phyloP scores from a whole-genome alignment of 2,329 filamentous ascomycete genomes.

The Ceratocystis huliohia region DNA sequence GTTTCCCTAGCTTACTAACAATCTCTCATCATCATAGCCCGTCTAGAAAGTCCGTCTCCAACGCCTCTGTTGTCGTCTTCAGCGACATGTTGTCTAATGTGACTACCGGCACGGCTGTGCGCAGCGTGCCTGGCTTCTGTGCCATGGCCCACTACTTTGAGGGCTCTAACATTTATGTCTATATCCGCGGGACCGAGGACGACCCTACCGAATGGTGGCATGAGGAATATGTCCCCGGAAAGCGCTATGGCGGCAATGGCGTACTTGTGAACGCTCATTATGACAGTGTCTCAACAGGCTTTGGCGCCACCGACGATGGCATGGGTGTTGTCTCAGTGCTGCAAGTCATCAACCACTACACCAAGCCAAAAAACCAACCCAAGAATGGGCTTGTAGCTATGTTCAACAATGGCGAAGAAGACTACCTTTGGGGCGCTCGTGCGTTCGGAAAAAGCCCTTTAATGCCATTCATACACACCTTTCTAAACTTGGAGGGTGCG shows the following conservation, averaged over 20 bases:
- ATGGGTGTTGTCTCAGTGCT: slow-evolving; percentile 77
- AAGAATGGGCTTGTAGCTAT: slow-evolving; percentile 70
- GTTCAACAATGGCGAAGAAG: slow-evolving; percentile 93
- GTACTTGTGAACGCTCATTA: slow-evolving; percentile 93
- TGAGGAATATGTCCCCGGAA: slow-evolving; percentile 30
- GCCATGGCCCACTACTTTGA: slow-evolving; percentile 65
- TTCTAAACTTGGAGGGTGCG: slow-evolving; percentile 89
- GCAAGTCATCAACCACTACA: slow-evolving; percentile 79
- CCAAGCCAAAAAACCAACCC: slow-evolving; percentile 55
- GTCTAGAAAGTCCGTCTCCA: slow-evolving; percentile 8
- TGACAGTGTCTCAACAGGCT: slow-evolving; percentile 84
- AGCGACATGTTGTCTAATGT: slow-evolving; percentile 70
- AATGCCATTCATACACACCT: slow-evolving; percentile 68
- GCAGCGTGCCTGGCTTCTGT: slow-evolving; percentile 23
- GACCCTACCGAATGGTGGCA: slow-evolving; percentile 64
- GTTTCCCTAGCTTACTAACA: neutral
- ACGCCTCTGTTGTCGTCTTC: slow-evolving; percentile 51
- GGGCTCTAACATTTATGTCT: slow-evolving; percentile 81
- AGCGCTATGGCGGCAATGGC: slow-evolving; percentile 51
- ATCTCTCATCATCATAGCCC: neutral
- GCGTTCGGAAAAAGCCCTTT: slow-evolving; percentile 76
- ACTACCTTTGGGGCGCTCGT: slow-evolving; percentile 74
- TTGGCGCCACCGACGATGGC: slow-evolving; percentile 87
- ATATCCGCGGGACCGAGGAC: slow-evolving; percentile 72
- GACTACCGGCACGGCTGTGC: slow-evolving; percentile 37